A percentile compares a stretch with the other conserved stretches of the same genome.
Evolutionary conservation across 768 basidiomycete species (phyloP).

Genomic region (Sarcodon aspratus): DNA sequence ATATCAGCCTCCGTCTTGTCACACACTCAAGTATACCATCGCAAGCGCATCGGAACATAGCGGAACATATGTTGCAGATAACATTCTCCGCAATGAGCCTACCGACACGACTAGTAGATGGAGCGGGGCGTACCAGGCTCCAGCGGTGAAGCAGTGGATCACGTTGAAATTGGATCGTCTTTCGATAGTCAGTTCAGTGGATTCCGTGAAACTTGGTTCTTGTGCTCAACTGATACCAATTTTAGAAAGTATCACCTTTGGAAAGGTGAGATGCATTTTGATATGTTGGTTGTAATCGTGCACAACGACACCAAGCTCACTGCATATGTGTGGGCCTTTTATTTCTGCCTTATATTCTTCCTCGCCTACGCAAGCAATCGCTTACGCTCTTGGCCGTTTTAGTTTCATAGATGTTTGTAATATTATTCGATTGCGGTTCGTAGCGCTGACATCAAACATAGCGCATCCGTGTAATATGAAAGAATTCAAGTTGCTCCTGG

Average conservation of each 20-base stretch:
- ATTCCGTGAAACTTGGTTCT: not conserved
- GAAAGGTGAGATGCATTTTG: constrained; percentile 42
- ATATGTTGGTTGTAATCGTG: not conserved
- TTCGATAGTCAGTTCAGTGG: constrained; percentile 54
- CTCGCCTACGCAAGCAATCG: not conserved
- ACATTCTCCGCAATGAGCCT: constrained; percentile 56
- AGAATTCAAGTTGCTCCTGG: constrained; percentile 66
- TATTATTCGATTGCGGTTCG: constrained; percentile 1
- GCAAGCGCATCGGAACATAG: constrained; percentile 60
- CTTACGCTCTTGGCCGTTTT: not conserved
- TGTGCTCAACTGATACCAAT: constrained; percentile 3
- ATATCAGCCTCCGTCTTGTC: no score
- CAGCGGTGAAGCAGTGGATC: constrained; percentile 58
- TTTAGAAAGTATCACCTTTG: constrained; percentile 65
- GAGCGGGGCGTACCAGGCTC: constrained; percentile 55
- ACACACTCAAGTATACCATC: constrained; percentile 35
- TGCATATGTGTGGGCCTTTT: constrained; percentile 5
- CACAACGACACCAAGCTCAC: not conserved
- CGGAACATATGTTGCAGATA: constrained; percentile 55
- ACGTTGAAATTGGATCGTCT: constrained; percentile 49
- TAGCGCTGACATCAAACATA: constrained; percentile 17
- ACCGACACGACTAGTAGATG: constrained; percentile 60
- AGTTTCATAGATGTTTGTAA: constrained; percentile 24
- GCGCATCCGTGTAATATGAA: constrained; percentile 83
- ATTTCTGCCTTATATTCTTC: no score